These are phyloP conservation scores for Coelastrella sp. DNA, from an alignment of 139 green algal species.

Conservation along the genomic window DNA sequence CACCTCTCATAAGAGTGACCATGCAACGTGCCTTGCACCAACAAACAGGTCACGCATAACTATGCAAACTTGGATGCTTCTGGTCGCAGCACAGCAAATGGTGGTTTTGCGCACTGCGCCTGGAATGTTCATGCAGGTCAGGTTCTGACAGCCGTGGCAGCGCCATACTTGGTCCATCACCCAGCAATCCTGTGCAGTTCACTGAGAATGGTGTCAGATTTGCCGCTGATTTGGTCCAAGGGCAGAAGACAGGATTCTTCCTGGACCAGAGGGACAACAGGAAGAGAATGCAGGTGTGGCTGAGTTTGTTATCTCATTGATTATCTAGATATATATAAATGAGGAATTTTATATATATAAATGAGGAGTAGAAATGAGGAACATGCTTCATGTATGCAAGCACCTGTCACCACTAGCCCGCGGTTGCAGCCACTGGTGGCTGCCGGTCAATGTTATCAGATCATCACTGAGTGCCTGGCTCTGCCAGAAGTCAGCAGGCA, in stretches of 20 bases:
- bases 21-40: too few relatives aligned
- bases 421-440: too few relatives aligned
- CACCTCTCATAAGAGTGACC: too few relatives aligned
- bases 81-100: not conserved
- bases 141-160: constrained; percentile 26
- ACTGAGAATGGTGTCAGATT: constrained; percentile 54
- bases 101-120: not conserved
- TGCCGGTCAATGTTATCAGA: too few relatives aligned
- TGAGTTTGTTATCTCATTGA: not conserved
- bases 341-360: too few relatives aligned
- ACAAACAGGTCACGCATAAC: too few relatives aligned
- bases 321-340: too few relatives aligned
- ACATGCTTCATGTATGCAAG: not conserved
- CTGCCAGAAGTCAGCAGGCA: too few relatives aligned
- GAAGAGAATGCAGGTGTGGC: constrained; percentile 8
- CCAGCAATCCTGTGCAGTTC: constrained; percentile 50
- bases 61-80: not conserved
- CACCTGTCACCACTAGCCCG: too few relatives aligned
- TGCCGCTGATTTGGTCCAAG: constrained; percentile 51
- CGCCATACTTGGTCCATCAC: constrained; percentile 27
- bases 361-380: too few relatives aligned
- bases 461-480: too few relatives aligned
- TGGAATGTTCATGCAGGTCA: not conserved
- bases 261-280: constrained; percentile 58
- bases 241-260: constrained; percentile 73